A percentile compares a stretch with the other conserved stretches of the same genome.
Conservation (phyloP, 176 grass and related monocot species). For the Ampelocalamus luodianensis region DNA sequence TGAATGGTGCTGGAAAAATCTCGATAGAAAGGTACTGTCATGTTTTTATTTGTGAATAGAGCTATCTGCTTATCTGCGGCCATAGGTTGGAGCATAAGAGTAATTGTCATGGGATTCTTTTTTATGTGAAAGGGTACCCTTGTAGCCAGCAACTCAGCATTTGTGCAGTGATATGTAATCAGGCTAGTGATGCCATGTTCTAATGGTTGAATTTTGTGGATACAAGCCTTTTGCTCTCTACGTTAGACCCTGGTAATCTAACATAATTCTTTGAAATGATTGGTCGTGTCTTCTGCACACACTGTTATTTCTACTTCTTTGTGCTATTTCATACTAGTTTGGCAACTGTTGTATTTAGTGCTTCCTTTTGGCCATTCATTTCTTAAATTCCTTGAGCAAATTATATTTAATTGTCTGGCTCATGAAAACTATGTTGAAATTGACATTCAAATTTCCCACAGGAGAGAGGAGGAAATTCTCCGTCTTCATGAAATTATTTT, state of each 20-base stretch:
- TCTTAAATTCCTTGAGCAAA: slow-evolving; percentile 3
- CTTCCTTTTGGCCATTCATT: slow-evolving; percentile 14
- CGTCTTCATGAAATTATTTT: slow-evolving; percentile 93
- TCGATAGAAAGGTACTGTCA: not conserved
- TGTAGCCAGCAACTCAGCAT: not conserved
- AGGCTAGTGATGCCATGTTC: not conserved
- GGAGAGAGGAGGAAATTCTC: slow-evolving; percentile 48
- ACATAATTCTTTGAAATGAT: not conserved
- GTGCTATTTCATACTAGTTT: not conserved
- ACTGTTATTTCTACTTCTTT: not conserved
- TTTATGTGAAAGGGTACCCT: not conserved
- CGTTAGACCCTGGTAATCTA: not conserved
- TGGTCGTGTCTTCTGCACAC: not conserved
- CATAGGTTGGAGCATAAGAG: not conserved
- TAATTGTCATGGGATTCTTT: not conserved
- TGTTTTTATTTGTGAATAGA: slow-evolving; percentile 3
- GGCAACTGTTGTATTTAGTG: not conserved
- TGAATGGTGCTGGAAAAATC: not conserved
- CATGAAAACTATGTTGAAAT: not conserved
- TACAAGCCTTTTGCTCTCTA: not conserved
- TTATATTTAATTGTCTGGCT: slow-evolving; percentile 17
- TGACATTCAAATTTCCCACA: slow-evolving; percentile 44
- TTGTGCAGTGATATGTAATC: slow-evolving; percentile 10
- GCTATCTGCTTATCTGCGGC: not conserved
- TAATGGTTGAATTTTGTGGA: slow-evolving; percentile 3